Base-by-base conservation (phyloP, 108 stramenopile genomes). In the Discostella stelligeroides region DNA sequence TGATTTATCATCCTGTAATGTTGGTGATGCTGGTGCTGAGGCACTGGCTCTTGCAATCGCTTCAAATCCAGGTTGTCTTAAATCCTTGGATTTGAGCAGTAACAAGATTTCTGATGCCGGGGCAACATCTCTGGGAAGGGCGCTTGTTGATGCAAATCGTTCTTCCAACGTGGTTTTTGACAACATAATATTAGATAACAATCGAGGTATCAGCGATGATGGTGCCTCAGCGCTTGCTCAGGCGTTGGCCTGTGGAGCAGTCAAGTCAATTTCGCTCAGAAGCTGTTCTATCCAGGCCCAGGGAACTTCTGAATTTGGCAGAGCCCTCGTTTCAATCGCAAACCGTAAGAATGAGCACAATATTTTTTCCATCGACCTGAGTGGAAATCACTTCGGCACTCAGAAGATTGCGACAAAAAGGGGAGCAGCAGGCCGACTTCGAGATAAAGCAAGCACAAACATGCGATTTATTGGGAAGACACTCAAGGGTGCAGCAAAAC, bases 371-470 rank as follows among this genome's bases (percentile, higher is more conserved):
- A 62, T 92, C 18, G 92, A 94, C 54, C 60, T 94, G 0, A 91
- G 90, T 76, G 92, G 92, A 0, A 94, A 94, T 70, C 87, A 81
- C 18, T 62, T 94, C 30, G 92, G 92, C 28, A 77, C 81, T 46
- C 46, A 81, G 27, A 72, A 81, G 25, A 79, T 76, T 53, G 70
- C 63, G 28, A 87, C 84, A 69, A 81, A 82, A 29, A 79, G 68
- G 25, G 83, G 85, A 10, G 76, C 81, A 10, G 87, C 86, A 24
- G 81, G 66, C 34, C 70, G 76, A 13, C 62, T 91, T n/a, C 78
- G 71, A 60, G 86, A 82, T 66, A 90, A 87, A 64, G 92, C 92
- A 14, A 92, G 74, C 18, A 86, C 84, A 1, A 88, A 92, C 66
- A 86, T 94, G 77, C 85, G 72, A 42, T 76, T 82, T 46, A 64